phyloP scores from a whole-genome alignment of 106 monocot species.

The Apostasia ramifera region DNA sequence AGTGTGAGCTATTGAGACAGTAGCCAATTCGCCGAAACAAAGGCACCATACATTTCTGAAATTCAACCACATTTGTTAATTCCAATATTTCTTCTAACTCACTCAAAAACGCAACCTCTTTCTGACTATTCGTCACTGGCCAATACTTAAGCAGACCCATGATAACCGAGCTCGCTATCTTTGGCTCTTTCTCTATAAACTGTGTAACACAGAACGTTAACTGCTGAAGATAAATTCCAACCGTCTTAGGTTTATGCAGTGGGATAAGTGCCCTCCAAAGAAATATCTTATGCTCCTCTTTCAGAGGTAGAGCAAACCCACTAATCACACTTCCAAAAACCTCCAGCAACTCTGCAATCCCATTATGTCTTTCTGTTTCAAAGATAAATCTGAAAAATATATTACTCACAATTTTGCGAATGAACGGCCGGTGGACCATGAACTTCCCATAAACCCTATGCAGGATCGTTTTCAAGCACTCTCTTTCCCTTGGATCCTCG shows the following conservation, averaged over 20 bases:
- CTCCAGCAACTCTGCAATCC: slow-evolving; percentile 76
- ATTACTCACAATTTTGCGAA: slow-evolving; percentile 69
- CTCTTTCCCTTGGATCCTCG: slow-evolving; percentile 86
- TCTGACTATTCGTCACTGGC: slow-evolving; percentile 85
- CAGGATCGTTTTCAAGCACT: slow-evolving; percentile 75
- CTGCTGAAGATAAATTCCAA: slow-evolving; percentile 76
- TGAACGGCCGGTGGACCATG: slow-evolving; percentile 89
- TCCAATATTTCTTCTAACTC: slow-evolving; percentile 89
- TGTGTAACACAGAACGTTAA: slow-evolving; percentile 78
- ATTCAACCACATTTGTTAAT: slow-evolving; percentile 39
- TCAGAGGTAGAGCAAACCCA: slow-evolving; percentile 79
- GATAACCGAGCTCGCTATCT: slow-evolving; percentile 55
- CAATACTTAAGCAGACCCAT: slow-evolving; percentile 76
- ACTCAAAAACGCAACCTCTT: slow-evolving; percentile 88
- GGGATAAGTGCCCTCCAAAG: slow-evolving; percentile 70
- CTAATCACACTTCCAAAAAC: slow-evolving; percentile 90
- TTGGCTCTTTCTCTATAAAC: slow-evolving; percentile 84
- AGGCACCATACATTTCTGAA: slow-evolving; percentile 80
- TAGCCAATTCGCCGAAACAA: slow-evolving; percentile 54
- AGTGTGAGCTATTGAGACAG: slow-evolving; percentile 80
- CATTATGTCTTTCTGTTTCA: slow-evolving; percentile 80
- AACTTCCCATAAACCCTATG: slow-evolving; percentile 85
- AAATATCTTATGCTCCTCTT: slow-evolving; percentile 94
- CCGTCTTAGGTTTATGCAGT: slow-evolving; percentile 67
- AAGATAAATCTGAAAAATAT: slow-evolving; percentile 81